These are phyloP conservation scores for Thozetella sp. DNA, from an alignment of 495 filamentous ascomycete species.

Conservation along the genomic window DNA sequence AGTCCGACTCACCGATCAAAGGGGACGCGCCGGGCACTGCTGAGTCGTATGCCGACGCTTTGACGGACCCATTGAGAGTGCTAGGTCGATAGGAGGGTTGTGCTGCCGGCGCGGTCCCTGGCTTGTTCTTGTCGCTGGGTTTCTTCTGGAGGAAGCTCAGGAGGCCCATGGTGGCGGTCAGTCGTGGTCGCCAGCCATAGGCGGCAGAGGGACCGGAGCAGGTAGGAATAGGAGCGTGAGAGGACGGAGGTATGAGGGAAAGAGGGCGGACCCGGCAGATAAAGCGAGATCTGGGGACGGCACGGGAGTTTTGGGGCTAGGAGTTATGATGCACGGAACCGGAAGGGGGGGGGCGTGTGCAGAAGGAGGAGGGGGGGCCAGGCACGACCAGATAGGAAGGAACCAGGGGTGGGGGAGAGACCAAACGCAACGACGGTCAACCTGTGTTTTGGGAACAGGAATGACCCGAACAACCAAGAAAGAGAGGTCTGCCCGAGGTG, in stretches of 20 bases:
- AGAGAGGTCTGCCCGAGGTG: neutral
- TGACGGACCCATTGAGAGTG: conserved; percentile 15
- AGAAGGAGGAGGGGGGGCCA: neutral
- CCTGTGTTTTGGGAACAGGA: neutral
- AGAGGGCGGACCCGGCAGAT: neutral
- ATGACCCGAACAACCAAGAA: no score
- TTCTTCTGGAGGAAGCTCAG: conserved; percentile 39
- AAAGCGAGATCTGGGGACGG: neutral
- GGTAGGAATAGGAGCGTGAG: neutral
- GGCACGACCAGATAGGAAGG: neutral
- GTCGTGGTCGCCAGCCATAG: neutral
- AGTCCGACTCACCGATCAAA: conserved; percentile 34
- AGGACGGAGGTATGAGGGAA: neutral
- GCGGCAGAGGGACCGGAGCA: neutral
- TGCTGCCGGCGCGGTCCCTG: neutral
- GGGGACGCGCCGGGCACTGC: conserved; percentile 23
- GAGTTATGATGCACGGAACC: neutral
- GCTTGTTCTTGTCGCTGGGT: conserved; percentile 19
- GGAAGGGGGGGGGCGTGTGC: neutral
- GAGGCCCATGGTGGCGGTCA: conserved; percentile 39
- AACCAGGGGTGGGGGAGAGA: neutral
- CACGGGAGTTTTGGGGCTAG: neutral
- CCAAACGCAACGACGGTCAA: neutral
- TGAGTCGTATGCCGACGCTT: conserved; percentile 27
- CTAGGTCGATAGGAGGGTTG: neutral